phyloP scores from a whole-genome alignment of 2,329 filamentous ascomycete genomes.

The Periconia sp. region DNA sequence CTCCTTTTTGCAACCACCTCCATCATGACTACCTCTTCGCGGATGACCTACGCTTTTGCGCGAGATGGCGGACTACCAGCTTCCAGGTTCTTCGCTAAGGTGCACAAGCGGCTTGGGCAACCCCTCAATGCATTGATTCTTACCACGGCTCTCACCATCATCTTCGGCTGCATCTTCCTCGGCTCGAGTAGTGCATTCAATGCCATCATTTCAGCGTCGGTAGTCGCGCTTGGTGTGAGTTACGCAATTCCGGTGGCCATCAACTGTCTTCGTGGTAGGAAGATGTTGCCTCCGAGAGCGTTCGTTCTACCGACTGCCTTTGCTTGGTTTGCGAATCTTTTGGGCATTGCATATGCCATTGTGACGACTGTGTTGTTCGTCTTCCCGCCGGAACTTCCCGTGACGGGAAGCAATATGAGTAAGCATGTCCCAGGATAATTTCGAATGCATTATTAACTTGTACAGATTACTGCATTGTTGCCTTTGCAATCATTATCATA shows the following conservation, averaged over 20 bases:
- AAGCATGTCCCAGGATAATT: slow-evolving; percentile 27
- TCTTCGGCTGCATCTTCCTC: slow-evolving; percentile 74
- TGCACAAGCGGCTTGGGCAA: slow-evolving; percentile 66
- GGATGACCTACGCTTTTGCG: slow-evolving; percentile 73
- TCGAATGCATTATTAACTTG: slow-evolving; percentile 16
- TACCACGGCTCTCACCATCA: slow-evolving; percentile 65
- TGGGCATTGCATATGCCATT: slow-evolving; percentile 69
- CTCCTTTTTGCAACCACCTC: slow-evolving; percentile 68
- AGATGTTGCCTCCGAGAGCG: slow-evolving; percentile 64
- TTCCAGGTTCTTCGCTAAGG: slow-evolving; percentile 64
- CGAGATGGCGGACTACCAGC: slow-evolving; percentile 71
- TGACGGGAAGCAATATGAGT: slow-evolving; percentile 73
- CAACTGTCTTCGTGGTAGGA: slow-evolving; percentile 70
- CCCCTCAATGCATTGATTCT: slow-evolving; percentile 71
- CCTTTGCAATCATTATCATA: slow-evolving; percentile 63
- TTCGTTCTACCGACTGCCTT: slow-evolving; percentile 63
- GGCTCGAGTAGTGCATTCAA: slow-evolving; percentile 73
- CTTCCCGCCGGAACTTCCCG: slow-evolving; percentile 71
- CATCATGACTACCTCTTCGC: slow-evolving; percentile 69
- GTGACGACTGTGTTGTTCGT: slow-evolving; percentile 78
- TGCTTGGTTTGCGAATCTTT: slow-evolving; percentile 65
- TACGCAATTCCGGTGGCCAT: slow-evolving; percentile 77
- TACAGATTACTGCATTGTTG: slow-evolving; percentile 60
- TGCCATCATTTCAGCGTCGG: slow-evolving; percentile 72
- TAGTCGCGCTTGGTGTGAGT: slow-evolving; percentile 73